Evolutionary conservation across 2,329 filamentous ascomycete genomes (phyloP), one percentile per base, ranked within the genome.

Genomic region (Fusarium oligoseptatum): DNA sequence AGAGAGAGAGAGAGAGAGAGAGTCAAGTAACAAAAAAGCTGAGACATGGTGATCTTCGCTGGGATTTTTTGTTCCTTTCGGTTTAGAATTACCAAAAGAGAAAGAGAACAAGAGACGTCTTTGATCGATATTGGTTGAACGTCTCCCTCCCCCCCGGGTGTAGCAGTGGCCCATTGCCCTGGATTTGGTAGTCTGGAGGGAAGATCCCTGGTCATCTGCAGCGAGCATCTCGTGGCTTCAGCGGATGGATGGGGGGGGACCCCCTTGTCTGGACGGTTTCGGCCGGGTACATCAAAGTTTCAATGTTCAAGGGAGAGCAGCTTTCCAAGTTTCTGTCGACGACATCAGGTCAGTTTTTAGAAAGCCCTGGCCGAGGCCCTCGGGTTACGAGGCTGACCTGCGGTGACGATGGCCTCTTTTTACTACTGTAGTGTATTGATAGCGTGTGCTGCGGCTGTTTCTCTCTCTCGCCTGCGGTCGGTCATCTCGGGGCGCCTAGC

Each of bases 201-300:
- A n/a, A 65, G 60, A 63, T 71, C 67, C 57, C 27, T 70, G 62
- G 24, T 67, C 37, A 63, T 34, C 45, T 60, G 43, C 64, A 67
- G 58, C 45, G 22, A 66, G 43, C 55, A 64, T 56, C 61, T 66
- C 34, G 36, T 69, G 41, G 41, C 41, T 45, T 39, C 37, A 39
- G 37, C 37, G 37, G 37, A n/a, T 34, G 29, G 29, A 32, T 32
- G 9, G 29, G 32, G 32, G 27, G 27, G 32, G 11, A n/a, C 37
- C 32, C 61, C 60, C 55, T 37, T 41, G 17, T 52, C 36, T 52
- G 43, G 41, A 66, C 62, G 32, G 36, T 61, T 57, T 70, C 60
- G 48, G 65, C 60, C 29, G 50, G 56, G 57, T 56, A 56, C 37
- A 50, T 43, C 20, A 12, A 11, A 43, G 10, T 29, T 41, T 24